phyloP scores from a whole-genome alignment of 208 protist species.

The Trypanosoma theileri region DNA sequence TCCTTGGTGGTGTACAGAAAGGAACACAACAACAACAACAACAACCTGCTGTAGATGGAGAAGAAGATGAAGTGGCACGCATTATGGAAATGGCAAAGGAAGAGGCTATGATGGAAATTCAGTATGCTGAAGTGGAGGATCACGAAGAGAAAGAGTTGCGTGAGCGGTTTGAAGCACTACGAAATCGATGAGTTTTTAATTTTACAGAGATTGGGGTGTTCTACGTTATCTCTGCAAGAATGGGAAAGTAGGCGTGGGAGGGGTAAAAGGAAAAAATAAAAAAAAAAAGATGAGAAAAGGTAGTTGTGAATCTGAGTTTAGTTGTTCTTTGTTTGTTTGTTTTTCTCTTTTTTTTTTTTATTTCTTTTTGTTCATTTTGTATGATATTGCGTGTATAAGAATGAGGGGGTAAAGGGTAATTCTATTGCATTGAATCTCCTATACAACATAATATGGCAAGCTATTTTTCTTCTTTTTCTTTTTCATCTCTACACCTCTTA shows the following conservation, averaged over 20 bases:
- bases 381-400: neutral
- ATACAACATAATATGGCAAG: neutral
- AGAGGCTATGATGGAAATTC: slow-evolving; percentile 45
- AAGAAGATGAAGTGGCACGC: slow-evolving; percentile 45
- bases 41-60: slow-evolving; percentile 24
- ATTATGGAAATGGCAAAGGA: slow-evolving; percentile 51
- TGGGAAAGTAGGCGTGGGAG: too few relatives aligned
- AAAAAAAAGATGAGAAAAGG: neutral
- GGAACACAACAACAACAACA: slow-evolving; percentile 1
- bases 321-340: slow-evolving; percentile 13
- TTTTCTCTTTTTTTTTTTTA: slow-evolving; percentile 9
- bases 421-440: too few relatives aligned
- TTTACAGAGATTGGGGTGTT: too few relatives aligned
- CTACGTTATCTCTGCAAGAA: too few relatives aligned
- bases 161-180: slow-evolving; percentile 51
- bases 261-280: too few relatives aligned
- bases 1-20: slow-evolving; percentile 40
- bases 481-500: slow-evolving; percentile 17
- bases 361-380: slow-evolving; percentile 4
- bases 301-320: slow-evolving; percentile 1
- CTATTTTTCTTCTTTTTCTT: slow-evolving; percentile 27
- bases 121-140: slow-evolving; percentile 45
- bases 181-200: slow-evolving; percentile 4
- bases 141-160: slow-evolving; percentile 51
- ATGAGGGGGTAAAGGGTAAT: too few relatives aligned